phyloP scores from a whole-genome alignment of 176 grass and related monocot species.

The Dactylis glomerata region DNA sequence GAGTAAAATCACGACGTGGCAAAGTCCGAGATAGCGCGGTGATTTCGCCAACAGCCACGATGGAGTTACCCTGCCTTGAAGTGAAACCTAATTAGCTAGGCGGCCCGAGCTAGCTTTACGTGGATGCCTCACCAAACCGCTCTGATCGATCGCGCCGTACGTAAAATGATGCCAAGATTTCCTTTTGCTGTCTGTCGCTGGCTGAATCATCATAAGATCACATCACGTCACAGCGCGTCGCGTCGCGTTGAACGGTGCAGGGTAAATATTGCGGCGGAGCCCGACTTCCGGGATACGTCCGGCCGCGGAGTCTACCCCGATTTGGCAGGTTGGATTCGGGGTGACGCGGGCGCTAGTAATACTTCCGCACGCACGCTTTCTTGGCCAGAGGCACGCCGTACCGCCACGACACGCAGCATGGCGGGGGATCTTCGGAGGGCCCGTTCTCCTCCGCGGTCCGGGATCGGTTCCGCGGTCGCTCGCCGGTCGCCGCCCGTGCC shows the following conservation, averaged over 20 bases:
- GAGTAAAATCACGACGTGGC: neutral
- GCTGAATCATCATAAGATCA: slow-evolving; percentile 2
- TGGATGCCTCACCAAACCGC: neutral
- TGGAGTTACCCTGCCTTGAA: neutral
- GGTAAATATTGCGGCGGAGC: slow-evolving; percentile 16
- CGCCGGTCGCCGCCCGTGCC: neutral
- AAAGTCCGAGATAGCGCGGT: neutral
- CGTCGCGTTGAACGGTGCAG: too few relatives aligned
- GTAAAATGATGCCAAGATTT: neutral
- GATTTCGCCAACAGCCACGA: neutral
- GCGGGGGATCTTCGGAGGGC: neutral
- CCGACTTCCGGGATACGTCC: neutral
- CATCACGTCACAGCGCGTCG: neutral
- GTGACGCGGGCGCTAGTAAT: slow-evolving; percentile 1
- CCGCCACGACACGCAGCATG: neutral
- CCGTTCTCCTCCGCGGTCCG: too few relatives aligned
- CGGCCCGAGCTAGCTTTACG: neutral
- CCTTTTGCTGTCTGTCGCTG: neutral
- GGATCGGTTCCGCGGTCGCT: neutral
- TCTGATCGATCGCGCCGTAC: neutral
- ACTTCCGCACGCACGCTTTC: neutral
- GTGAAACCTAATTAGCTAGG: too few relatives aligned
- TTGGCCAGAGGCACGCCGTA: neutral
- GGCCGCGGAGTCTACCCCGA: neutral
- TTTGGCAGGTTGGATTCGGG: slow-evolving; percentile 16